Conservation (phyloP, 2,329 filamentous ascomycete genomes). For the Chrysosporium queenslandicum region DNA sequence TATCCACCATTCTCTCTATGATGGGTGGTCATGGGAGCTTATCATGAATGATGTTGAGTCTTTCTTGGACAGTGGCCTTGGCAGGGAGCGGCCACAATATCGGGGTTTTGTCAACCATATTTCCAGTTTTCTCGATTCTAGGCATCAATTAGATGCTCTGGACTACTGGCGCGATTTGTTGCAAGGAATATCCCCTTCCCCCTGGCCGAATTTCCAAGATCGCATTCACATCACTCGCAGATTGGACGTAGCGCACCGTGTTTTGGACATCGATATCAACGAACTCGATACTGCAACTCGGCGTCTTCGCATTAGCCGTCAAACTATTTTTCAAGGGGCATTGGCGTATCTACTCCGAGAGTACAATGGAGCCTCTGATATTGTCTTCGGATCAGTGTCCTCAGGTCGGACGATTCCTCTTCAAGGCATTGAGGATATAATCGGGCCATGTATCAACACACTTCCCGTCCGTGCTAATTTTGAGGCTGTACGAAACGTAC, state of each 20-base stretch:
- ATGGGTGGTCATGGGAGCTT: constrained; percentile 85
- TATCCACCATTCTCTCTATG: constrained; percentile 76
- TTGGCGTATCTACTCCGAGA: constrained; percentile 55
- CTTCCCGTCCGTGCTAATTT: constrained; percentile 61
- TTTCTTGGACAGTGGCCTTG: constrained; percentile 35
- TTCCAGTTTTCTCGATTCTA: constrained; percentile 20
- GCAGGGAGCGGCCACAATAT: constrained; percentile 48
- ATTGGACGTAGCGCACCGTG: constrained; percentile 23
- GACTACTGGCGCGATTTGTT: constrained; percentile 64
- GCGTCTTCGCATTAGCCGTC: constrained; percentile 47
- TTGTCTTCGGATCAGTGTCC: constrained; percentile 67
- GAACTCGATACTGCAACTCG: constrained; percentile 32
- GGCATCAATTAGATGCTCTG: constrained; percentile 36
- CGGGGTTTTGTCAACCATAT: constrained; percentile 48
- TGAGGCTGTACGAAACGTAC: constrained; percentile 41
- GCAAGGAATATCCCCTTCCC: constrained; percentile 43
- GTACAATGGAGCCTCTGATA: constrained; percentile 55
- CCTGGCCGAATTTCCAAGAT: constrained; percentile 51
- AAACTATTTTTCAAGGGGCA: constrained; percentile 67
- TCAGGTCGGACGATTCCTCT: constrained; percentile 72
- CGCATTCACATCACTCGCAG: constrained; percentile 21
- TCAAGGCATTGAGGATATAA: constrained; percentile 56
- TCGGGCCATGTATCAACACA: constrained; percentile 71
- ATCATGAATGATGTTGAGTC: constrained; percentile 56
- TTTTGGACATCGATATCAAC: constrained; percentile 29